Percentiles rank a stretch among this genome's conserved stretches.
Evolutionary conservation across 2,329 filamentous ascomycete species (phyloP).

Genomic region (Botrytis fabae): DNA sequence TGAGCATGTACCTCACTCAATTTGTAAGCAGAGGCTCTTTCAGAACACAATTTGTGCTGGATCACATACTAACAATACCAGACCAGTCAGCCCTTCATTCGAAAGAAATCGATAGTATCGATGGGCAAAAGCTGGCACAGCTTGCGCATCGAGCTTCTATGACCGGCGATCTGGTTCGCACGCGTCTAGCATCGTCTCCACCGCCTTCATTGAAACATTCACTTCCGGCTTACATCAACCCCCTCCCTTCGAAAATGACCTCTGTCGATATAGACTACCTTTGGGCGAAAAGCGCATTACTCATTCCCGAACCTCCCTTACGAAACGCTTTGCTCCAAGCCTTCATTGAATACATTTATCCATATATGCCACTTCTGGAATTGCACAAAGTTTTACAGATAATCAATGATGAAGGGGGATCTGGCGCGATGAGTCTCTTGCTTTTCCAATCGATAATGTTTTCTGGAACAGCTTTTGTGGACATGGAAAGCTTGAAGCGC

Average conservation of each 20-base stretch:
- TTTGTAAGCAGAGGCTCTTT: constrained; percentile 36
- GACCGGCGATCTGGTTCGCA: constrained; percentile 35
- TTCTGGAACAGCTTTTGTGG: constrained; percentile 83
- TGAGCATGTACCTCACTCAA: constrained; percentile 38
- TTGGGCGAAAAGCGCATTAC: constrained; percentile 78
- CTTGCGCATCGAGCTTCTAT: constrained; percentile 35
- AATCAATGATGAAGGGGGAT: constrained; percentile 65
- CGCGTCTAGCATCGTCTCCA: constrained; percentile 28
- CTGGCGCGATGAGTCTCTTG: constrained; percentile 76
- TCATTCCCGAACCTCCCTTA: constrained; percentile 67
- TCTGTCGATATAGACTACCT: constrained; percentile 83
- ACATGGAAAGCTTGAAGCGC: constrained; percentile 71
- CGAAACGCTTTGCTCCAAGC: constrained; percentile 79
- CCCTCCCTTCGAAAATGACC: constrained; percentile 73
- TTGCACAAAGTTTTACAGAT: constrained; percentile 59
- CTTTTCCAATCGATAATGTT: constrained; percentile 97
- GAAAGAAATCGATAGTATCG: constrained; percentile 28
- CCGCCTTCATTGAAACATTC: constrained; percentile 34
- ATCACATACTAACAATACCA: constrained; percentile 25
- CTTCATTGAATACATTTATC: constrained; percentile 88
- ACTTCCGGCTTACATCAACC: constrained; percentile 71
- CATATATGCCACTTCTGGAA: constrained; percentile 89
- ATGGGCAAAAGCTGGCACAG: constrained; percentile 21
- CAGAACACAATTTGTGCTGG: neutral
- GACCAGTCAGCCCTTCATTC: constrained; percentile 35